phyloP scores from a whole-genome alignment of 2,329 filamentous ascomycete genomes.

The Knufia petricola region DNA sequence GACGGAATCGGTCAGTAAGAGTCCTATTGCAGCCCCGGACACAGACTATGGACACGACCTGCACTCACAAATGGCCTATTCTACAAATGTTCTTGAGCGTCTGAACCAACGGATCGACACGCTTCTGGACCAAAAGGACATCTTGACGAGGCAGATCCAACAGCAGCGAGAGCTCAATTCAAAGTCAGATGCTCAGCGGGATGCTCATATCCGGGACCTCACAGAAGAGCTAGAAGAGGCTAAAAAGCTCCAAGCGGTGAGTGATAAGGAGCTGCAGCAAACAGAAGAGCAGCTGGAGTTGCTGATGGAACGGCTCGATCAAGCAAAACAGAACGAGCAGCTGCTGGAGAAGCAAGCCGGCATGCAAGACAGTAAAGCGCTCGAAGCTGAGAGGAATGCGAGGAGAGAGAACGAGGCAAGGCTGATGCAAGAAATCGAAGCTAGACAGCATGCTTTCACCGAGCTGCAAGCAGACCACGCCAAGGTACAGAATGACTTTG shows the following conservation, averaged over 20 bases:
- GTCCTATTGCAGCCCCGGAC: constrained; percentile 49
- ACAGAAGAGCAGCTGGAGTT: constrained; percentile 33
- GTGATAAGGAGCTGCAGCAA: constrained; percentile 34
- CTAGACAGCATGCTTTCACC: constrained; percentile 25
- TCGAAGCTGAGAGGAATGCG: constrained; percentile 15
- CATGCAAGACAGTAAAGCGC: constrained; percentile 25
- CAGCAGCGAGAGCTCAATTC: constrained; percentile 88
- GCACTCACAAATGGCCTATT: constrained; percentile 62
- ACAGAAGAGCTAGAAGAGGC: constrained; percentile 47
- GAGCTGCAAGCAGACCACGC: constrained; percentile 22
- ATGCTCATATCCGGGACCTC: constrained; percentile 38
- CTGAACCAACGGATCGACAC: constrained; percentile 67
- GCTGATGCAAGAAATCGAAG: constrained; percentile 14
- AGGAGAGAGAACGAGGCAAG: constrained; percentile 17
- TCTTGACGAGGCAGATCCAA: constrained; percentile 84
- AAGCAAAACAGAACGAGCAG: constrained; percentile 29
- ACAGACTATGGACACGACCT: constrained; percentile 47
- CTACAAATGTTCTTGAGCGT: constrained; percentile 68
- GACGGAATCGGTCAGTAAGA: constrained; percentile 34
- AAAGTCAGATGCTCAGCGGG: constrained; percentile 61
- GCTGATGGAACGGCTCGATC: constrained; percentile 36
- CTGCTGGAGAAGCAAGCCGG: constrained; percentile 28
- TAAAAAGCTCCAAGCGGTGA: constrained; percentile 53
- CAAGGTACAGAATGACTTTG: constrained; percentile 17
- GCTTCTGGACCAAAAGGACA: constrained; percentile 77